Percentiles rank a stretch among this genome's conserved stretches.
Evolutionary conservation across 1,284 basidiomycete genomes (phyloP).

Genomic region (Microbotryum scabiosae): DNA sequence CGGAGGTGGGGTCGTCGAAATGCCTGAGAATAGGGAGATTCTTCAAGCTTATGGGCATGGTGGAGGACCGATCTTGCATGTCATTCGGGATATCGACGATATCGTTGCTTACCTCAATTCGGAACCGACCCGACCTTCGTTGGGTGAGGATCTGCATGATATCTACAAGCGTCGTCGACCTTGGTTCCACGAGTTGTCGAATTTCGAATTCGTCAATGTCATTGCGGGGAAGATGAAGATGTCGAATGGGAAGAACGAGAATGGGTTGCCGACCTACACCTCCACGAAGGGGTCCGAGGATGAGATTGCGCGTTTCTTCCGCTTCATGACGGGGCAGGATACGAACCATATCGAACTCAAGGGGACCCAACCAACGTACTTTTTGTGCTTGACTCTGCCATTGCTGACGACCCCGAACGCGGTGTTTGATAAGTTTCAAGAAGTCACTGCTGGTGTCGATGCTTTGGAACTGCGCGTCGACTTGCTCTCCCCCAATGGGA

Average conservation of each 20-base stretch:
- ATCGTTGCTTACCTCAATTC: conserved; percentile 68
- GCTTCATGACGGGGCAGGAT: conserved; percentile 67
- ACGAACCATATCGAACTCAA: conserved; percentile 49
- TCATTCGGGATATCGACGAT: conserved; percentile 60
- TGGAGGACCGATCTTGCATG: conserved; percentile 59
- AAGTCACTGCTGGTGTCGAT: conserved; percentile 57
- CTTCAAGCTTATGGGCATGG: conserved; percentile 59
- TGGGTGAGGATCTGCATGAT: conserved; percentile 70
- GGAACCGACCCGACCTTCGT: conserved; percentile 71
- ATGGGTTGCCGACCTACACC: conserved; percentile 24
- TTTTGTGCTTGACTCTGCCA: conserved; percentile 86
- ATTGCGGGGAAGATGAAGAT: conserved; percentile 42
- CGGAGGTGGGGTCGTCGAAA: conserved; percentile 95
- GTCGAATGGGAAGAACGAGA: conserved; percentile 19
- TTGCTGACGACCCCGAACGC: conserved; percentile 65
- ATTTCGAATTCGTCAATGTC: conserved; percentile 75
- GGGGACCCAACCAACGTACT: conserved; percentile 64
- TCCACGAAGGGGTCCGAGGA: conserved; percentile 36
- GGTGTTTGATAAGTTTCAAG: conserved; percentile 52
- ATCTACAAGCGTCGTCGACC: conserved; percentile 76
- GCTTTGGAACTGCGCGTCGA: conserved; percentile 91
- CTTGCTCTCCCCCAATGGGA: conserved; percentile 56
- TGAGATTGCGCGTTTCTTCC: conserved; percentile 61
- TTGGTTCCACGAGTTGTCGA: conserved; percentile 80
- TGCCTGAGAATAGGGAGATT: conserved; percentile 59